A percentile compares a stretch with the other conserved stretches of the same genome.
Evolutionary conservation across 805 yeast species (phyloP).

Genomic region (Cyberlindnera mrakii): DNA sequence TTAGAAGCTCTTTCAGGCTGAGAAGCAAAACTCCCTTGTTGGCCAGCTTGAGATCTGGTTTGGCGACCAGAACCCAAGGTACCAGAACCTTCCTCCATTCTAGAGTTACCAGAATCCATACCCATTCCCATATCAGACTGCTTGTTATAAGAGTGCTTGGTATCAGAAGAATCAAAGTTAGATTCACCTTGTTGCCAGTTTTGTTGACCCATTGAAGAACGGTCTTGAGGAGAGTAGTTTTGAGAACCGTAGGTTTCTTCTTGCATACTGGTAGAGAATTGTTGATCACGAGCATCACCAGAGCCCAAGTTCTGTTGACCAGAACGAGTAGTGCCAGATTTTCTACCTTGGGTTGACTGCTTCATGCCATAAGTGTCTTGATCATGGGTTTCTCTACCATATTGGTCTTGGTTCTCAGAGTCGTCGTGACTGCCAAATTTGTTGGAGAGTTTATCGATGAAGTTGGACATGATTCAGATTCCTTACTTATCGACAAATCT

Average conservation of each 20-base stretch:
- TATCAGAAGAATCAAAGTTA: background rate
- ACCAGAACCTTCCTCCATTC: slow-evolving; percentile 1
- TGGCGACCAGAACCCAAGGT: slow-evolving; percentile 14
- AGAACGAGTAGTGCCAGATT: slow-evolving; percentile 7
- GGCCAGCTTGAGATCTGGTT: slow-evolving; percentile 21
- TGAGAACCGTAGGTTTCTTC: background rate
- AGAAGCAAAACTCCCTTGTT: slow-evolving; percentile 11
- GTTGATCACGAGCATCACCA: slow-evolving; percentile 14
- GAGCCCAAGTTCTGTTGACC: slow-evolving; percentile 15
- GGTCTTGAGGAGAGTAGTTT: background rate
- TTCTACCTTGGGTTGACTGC: background rate
- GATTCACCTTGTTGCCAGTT: background rate
- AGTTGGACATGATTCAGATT: slow-evolving; percentile 19
- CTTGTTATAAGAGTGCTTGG: background rate
- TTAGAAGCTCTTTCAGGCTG: slow-evolving; percentile 19
- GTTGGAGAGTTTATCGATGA: slow-evolving; percentile 23
- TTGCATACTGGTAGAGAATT: slow-evolving; percentile 12
- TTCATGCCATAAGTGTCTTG: slow-evolving; percentile 1
- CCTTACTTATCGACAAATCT: background rate
- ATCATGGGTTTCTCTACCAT: background rate
- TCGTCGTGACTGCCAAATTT: slow-evolving; percentile 17
- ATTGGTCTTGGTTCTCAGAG: background rate
- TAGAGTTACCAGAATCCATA: no score
- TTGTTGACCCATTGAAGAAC: background rate
- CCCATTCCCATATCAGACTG: background rate